Conservation (phyloP, 345 rosid genomes). For the Acer saccharum region DNA sequence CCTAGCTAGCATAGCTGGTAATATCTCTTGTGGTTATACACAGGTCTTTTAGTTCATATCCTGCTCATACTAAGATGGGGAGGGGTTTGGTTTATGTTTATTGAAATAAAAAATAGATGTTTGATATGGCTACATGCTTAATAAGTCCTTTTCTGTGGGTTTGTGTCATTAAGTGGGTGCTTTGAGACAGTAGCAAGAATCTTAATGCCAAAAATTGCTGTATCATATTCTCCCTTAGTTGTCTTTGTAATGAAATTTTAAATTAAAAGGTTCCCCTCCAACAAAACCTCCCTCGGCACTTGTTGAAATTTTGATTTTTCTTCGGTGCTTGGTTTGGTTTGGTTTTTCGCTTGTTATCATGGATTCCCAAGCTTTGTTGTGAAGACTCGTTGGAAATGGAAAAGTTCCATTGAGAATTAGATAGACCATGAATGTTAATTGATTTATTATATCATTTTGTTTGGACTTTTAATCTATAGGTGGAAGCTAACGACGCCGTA, state of each 20-base stretch:
- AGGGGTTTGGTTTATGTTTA: not conserved
- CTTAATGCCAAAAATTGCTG: not conserved
- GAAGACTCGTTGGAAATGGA: not conserved
- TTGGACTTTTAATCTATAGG: conserved; percentile 39
- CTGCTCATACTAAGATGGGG: not conserved
- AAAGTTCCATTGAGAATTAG: conserved; percentile 2
- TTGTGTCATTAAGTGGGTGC: not conserved
- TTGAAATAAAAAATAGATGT: not conserved
- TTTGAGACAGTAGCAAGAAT: not conserved
- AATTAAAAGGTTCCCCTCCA: not conserved
- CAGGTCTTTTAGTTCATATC: not conserved
- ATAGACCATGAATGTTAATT: not conserved
- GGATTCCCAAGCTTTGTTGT: not conserved
- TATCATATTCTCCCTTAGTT: not conserved
- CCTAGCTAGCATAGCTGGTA: not conserved
- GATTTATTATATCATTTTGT: not conserved
- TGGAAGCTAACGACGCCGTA: conserved; percentile 85
- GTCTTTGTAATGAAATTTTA: not conserved
- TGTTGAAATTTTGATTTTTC: not conserved
- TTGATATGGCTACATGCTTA: not conserved
- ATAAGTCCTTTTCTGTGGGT: not conserved
- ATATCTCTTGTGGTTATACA: not conserved
- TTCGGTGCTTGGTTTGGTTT: not conserved
- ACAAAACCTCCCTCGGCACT: not conserved
- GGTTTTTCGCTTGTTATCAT: not conserved